These are phyloP conservation scores for Basipetospora chlamydospora DNA, from an alignment of 2,329 filamentous ascomycete genomes.

Conservation along the genomic window DNA sequence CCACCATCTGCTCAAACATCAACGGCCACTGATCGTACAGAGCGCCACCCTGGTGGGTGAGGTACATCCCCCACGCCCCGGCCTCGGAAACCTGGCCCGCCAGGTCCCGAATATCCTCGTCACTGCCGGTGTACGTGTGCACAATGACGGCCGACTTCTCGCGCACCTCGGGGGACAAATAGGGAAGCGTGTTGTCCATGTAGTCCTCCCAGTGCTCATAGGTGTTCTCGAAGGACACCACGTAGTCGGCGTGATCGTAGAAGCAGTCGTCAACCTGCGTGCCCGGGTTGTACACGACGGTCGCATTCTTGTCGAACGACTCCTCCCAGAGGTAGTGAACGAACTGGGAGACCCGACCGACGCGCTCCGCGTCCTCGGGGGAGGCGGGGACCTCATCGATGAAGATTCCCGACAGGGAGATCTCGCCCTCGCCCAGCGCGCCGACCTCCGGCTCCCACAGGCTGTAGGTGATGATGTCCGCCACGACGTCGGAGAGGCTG, in stretches of 20 bases:
- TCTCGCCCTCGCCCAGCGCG: slow-evolving; percentile 2
- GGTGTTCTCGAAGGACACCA: slow-evolving; percentile 26
- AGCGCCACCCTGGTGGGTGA: slow-evolving; percentile 11
- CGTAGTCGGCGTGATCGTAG: slow-evolving; percentile 24
- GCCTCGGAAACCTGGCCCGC: slow-evolving; percentile 1
- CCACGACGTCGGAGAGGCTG: slow-evolving; percentile 8
- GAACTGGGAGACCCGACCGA: slow-evolving; percentile 14
- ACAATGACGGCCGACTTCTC: slow-evolving; percentile 9
- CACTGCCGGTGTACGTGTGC: slow-evolving; percentile 6
- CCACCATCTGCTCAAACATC: slow-evolving; percentile 7
- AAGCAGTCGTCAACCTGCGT: slow-evolving; percentile 24
- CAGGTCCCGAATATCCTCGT: neutral
- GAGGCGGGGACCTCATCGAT: slow-evolving; percentile 29
- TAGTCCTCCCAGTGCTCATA: slow-evolving; percentile 7
- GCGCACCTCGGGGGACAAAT: neutral
- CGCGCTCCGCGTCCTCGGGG: slow-evolving; percentile 10
- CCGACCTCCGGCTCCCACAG: slow-evolving; percentile 22
- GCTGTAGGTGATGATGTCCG: slow-evolving; percentile 29
- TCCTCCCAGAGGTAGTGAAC: slow-evolving; percentile 8
- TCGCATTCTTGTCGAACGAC: slow-evolving; percentile 6
- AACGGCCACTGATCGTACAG: slow-evolving; percentile 10
- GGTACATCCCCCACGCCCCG: slow-evolving; percentile 9
- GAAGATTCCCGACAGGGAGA: slow-evolving; percentile 31
- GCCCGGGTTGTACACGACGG: slow-evolving; percentile 29
- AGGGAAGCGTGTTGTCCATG: neutral